Evolutionary conservation across 106 monocot genomes (phyloP).

Genomic region (Gastrodia elata): DNA sequence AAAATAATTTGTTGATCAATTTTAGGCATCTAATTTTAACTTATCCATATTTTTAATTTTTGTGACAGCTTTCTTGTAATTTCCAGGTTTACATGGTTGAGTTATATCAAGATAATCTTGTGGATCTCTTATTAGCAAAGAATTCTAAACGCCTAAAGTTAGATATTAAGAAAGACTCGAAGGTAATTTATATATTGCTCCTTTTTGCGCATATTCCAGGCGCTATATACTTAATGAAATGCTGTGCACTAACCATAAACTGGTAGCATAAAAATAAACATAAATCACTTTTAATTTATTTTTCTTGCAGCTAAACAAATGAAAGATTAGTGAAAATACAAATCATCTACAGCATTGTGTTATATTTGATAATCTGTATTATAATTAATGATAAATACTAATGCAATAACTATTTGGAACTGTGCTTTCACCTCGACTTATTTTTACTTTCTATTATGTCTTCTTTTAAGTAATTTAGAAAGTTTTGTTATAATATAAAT

Average conservation of each 20-base stretch:
- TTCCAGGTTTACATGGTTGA: constrained; percentile 97
- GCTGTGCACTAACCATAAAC: background rate
- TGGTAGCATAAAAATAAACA: background rate
- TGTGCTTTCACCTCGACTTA: too few species aligned
- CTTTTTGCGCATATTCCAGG: background rate
- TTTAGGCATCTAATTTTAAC: background rate
- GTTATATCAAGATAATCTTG: constrained; percentile 89
- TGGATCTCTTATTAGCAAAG: constrained; percentile 82
- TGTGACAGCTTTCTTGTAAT: background rate
- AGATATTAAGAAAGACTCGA: constrained; percentile 92
- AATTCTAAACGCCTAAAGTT: constrained; percentile 60
- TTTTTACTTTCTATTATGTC: too few species aligned
- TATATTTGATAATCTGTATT: background rate
- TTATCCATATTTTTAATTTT: background rate
- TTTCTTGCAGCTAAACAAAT: background rate
- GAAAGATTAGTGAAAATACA: background rate
- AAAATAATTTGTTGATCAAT: background rate
- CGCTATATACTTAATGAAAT: background rate
- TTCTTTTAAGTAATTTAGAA: too few species aligned
- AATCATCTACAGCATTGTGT: background rate
- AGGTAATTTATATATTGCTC: constrained; percentile 31
- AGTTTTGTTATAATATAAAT: too few species aligned
- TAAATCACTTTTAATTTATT: background rate
- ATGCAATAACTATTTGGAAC: too few species aligned
- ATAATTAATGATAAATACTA: background rate